phyloP scores from a whole-genome alignment of 1,139 yeast genomes.

The Taphrina flavorubra region DNA sequence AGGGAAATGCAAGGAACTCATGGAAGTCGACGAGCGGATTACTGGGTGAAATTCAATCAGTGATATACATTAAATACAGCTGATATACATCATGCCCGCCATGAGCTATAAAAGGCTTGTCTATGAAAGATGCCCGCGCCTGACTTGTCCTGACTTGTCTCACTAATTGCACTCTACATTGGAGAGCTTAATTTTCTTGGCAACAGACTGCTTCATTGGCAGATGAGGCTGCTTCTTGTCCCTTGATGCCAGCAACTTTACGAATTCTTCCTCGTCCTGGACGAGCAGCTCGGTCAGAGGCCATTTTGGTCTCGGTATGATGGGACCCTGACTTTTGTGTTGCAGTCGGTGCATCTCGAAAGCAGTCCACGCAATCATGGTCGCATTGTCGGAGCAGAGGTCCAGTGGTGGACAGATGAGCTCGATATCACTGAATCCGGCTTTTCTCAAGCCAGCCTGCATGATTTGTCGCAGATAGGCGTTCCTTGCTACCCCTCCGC shows the following conservation, averaged over 20 bases:
- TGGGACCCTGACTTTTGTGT: conserved; percentile 8
- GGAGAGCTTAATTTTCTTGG: conserved; percentile 6
- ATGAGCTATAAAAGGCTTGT: neutral
- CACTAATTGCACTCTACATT: neutral
- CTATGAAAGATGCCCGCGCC: neutral
- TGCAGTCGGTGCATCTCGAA: conserved; percentile 61
- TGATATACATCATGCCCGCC: too few species aligned
- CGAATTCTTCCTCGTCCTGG: conserved; percentile 19
- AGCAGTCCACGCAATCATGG: conserved; percentile 98
- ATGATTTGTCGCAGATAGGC: conserved; percentile 38
- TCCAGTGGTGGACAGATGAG: conserved; percentile 65
- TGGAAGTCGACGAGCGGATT: too few species aligned
- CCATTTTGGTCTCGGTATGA: conserved; percentile 38
- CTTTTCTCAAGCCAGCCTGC: conserved; percentile 19
- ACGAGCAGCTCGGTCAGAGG: conserved; percentile 32
- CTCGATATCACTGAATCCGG: conserved; percentile 18
- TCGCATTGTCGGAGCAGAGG: conserved; percentile 91
- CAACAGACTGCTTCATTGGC: conserved; percentile 16
- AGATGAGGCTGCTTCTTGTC: conserved; percentile 29
- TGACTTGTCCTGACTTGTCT: neutral
- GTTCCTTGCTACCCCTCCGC: conserved; percentile 45
- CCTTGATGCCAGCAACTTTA: conserved; percentile 5
- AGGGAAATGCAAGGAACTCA: too few species aligned
- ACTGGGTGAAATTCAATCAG: too few species aligned
- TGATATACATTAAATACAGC: too few species aligned